Conservation (phyloP, 108 stramenopile species). For the Nitzschia inconspicua region DNA sequence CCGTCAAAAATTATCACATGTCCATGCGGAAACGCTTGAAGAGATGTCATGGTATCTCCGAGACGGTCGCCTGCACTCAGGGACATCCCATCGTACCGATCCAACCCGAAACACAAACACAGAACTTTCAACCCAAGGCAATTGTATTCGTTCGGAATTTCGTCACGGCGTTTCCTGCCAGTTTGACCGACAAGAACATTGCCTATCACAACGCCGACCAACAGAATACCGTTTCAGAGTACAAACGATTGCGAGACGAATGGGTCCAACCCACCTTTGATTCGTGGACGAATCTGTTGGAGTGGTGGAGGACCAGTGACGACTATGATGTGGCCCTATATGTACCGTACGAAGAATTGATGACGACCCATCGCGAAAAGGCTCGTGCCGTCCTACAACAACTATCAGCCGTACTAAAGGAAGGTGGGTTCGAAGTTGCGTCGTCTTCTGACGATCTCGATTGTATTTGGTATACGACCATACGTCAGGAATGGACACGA, state of each 20-base stretch:
- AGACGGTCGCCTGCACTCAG: constrained; percentile 20
- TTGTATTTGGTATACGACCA: constrained; percentile 46
- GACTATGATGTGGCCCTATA: constrained; percentile 43
- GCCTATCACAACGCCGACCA: constrained; percentile 41
- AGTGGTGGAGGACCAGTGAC: constrained; percentile 40
- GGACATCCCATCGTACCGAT: constrained; percentile 20
- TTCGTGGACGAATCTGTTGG: constrained; percentile 41
- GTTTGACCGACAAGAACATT: constrained; percentile 44
- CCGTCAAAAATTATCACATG: constrained; percentile 24
- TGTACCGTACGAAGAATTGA: constrained; percentile 44
- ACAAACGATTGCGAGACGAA: constrained; percentile 48
- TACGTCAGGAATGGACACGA: constrained; percentile 27
- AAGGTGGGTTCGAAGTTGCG: constrained; percentile 46
- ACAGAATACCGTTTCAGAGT: constrained; percentile 36
- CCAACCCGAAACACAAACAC: constrained; percentile 9
- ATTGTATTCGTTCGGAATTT: constrained; percentile 40
- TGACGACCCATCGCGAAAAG: constrained; percentile 14
- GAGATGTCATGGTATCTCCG: constrained; percentile 23
- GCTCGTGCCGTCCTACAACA: constrained; percentile 27
- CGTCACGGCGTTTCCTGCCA: constrained; percentile 51
- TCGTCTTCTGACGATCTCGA: constrained; percentile 26
- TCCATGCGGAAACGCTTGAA: constrained; percentile 10
- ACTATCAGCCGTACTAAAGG: constrained; percentile 24
- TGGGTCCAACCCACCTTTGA: constrained; percentile 29
- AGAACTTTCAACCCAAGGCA: constrained; percentile 11